phyloP scores from a whole-genome alignment of 208 protist genomes.

The Leishmania braziliensis region DNA sequence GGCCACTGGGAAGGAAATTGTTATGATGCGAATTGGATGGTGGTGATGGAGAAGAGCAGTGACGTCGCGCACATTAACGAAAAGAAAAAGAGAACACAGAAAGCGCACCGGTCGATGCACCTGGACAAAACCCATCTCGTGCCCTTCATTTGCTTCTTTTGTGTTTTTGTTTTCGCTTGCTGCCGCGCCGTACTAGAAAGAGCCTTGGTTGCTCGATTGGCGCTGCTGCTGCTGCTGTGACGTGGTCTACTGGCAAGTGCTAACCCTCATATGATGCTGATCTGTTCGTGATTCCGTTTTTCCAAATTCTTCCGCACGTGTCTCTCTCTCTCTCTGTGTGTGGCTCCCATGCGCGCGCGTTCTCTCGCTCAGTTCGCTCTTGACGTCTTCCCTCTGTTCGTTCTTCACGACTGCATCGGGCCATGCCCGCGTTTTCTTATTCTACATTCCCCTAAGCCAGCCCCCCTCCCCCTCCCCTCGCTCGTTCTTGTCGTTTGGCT shows the following conservation, averaged over 20 bases:
- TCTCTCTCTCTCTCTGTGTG: too few relatives aligned
- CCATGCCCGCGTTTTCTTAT: background rate
- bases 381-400: background rate
- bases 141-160: background rate
- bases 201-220: background rate
- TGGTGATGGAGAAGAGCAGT: background rate
- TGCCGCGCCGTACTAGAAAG: background rate
- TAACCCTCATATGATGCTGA: background rate
- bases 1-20: background rate
- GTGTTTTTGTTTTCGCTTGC: background rate
- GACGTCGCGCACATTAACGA: background rate
- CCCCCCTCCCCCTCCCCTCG: background rate
- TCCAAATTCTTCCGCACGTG: too few relatives aligned
- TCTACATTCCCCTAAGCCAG: background rate
- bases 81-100: background rate
- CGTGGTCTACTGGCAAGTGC: background rate
- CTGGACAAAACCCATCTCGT: background rate
- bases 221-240: background rate
- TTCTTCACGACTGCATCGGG: too few relatives aligned
- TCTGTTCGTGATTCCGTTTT: background rate
- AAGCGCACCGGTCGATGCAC: background rate
- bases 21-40: background rate
- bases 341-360: too few relatives aligned
- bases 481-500: background rate
- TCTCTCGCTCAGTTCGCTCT: too few relatives aligned